Base-by-base conservation (phyloP, 2,329 filamentous ascomycete species). In the Pseudogymnoascus verrucosus region DNA sequence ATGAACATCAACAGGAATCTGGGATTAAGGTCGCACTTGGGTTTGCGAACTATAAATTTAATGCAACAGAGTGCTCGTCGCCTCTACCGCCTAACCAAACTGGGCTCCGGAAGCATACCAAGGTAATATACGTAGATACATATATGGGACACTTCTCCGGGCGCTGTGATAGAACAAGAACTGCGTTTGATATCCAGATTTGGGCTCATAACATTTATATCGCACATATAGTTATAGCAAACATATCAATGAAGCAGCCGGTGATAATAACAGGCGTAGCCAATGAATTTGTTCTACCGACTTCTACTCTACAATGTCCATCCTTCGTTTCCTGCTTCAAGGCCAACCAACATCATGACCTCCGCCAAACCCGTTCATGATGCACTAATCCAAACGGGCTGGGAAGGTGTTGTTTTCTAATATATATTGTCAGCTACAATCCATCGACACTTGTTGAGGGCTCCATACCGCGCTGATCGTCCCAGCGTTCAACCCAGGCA, bases 401-500 rank as follows among this genome's bases (percentile, higher is more conserved):
- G 87, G 87, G 79, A 89, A 89, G 74, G 82, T 89, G 73, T 86
- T 87, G 70, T 82, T 81, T 76, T 87, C 87, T 89, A 31, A 74
- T 67, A 65, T 40, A 39, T 19, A 14, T 26, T 42, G 59, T 65
- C 21, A 69, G 61, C 51, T 57, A 21, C 28, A 57, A 57, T 54
- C 12, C 44, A 74, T 73, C 68, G 71, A 67, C 64, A 67, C 65
- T 65, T 62, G 66, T 64, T 64, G 66, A 34, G 65, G 68, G 26
- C n/a, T 65, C 80, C 89, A 76, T 82, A 96, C 91, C 91, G 80
- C 95, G 90, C 84, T 98, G 95, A 75, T 95, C 91, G 76, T 99
- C 93, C 95, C 95, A 99, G 80, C 95, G 87, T 79, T 88, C 80
- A 76, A 89, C 89, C 95, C 95, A 99, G 75, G 87, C 85, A 78